Evolutionary conservation across 306 rosid genomes (phyloP).

Genomic region (Chamaecrista fasciculata): DNA sequence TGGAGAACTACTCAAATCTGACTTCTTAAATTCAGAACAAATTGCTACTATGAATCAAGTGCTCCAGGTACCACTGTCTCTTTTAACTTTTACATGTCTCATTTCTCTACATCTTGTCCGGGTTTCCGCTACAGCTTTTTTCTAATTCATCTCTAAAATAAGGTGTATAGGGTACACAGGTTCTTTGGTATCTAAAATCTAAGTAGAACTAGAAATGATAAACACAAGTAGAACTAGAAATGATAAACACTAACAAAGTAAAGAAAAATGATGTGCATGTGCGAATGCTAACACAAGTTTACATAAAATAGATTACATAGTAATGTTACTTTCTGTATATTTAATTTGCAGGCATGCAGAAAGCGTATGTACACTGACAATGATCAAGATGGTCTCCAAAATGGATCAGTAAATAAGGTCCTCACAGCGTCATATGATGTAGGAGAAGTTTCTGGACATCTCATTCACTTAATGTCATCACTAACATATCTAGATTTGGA

Average conservation of each 20-base stretch:
- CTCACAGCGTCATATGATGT: constrained; percentile 33
- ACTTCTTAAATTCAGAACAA: constrained; percentile 59
- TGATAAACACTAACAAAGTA: neutral
- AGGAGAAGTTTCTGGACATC: constrained; percentile 56
- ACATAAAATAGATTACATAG: neutral
- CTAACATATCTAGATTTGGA: constrained; percentile 36
- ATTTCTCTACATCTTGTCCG: neutral
- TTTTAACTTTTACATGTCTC: neutral
- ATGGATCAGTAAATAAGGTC: constrained; percentile 40
- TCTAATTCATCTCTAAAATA: neutral
- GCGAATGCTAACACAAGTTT: neutral
- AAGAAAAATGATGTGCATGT: neutral
- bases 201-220: neutral
- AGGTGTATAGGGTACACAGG: neutral
- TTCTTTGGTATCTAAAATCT: neutral
- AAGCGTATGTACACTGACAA: constrained; percentile 44
- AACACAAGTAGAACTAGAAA: neutral
- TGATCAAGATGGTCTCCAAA: constrained; percentile 32
- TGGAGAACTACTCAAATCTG: constrained; percentile 54
- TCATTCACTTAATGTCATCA: constrained; percentile 66
- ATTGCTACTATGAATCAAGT: constrained; percentile 50
- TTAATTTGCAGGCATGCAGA: constrained; percentile 73
- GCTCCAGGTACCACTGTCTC: constrained; percentile 55
- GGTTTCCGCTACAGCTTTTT: constrained; percentile 9
- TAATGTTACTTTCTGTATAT: constrained; percentile 26